These are phyloP conservation scores for Penicillium psychrosexuale DNA, from an alignment of 2,329 filamentous ascomycete species.

Conservation along the genomic window DNA sequence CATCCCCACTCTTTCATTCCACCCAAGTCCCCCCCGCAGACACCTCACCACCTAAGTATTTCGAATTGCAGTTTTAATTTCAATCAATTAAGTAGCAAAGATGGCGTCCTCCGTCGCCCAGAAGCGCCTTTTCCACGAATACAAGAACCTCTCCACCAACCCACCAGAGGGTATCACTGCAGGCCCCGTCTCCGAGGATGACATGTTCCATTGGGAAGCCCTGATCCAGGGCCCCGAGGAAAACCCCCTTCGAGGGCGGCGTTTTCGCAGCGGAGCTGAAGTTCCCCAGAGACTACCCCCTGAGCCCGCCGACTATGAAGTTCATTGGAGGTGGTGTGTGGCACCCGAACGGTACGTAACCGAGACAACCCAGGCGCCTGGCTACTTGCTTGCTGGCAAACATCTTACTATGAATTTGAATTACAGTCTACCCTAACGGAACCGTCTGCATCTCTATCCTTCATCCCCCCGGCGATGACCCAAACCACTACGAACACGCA, in stretches of 20 bases:
- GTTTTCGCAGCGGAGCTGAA: slow-evolving; percentile 92
- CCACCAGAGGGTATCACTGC: slow-evolving; percentile 97
- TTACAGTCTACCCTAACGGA: slow-evolving; percentile 79
- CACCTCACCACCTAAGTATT: neutral
- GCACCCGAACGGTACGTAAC: slow-evolving; percentile 81
- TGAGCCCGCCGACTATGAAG: slow-evolving; percentile 92
- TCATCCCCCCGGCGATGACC: slow-evolving; percentile 92
- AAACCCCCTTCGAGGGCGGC: slow-evolving; percentile 92
- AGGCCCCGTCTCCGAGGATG: slow-evolving; percentile 87
- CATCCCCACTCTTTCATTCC: slow-evolving; percentile 2
- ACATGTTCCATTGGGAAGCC: slow-evolving; percentile 94
- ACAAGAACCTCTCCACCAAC: slow-evolving; percentile 88
- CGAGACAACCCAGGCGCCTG: slow-evolving; percentile 24
- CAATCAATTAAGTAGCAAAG: neutral
- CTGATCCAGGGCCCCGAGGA: slow-evolving; percentile 93
- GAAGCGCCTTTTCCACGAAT: slow-evolving; percentile 90
- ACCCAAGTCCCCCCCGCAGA: neutral
- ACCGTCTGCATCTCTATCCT: slow-evolving; percentile 98
- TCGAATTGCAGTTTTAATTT: neutral
- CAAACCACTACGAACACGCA: slow-evolving; percentile 96
- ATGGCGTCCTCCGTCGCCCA: slow-evolving; percentile 56
- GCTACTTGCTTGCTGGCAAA: neutral
- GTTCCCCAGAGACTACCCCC: slow-evolving; percentile 95
- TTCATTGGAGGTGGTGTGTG: slow-evolving; percentile 84
- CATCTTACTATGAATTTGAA: neutral